Percentiles rank a stretch among this genome's conserved stretches.
Conservation (phyloP, 305 asterid species). For the Fraxinus platypoda region DNA sequence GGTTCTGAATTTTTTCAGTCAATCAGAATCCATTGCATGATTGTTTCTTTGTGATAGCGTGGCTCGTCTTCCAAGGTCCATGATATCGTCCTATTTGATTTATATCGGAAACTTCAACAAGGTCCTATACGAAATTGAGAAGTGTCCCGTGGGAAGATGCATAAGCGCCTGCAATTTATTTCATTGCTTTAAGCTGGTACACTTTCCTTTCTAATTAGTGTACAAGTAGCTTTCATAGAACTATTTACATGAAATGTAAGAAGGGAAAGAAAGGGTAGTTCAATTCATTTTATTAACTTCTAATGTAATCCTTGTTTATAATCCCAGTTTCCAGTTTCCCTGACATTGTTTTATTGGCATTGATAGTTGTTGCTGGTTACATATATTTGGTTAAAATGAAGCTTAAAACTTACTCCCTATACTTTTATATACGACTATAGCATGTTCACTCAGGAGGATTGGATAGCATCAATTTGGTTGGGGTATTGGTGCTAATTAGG, state of each 20-base stretch:
- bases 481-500: neutral
- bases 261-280: neutral
- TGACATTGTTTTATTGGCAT: neutral
- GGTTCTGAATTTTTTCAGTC: neutral
- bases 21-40: neutral
- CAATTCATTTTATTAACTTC: slow-evolving; percentile 16
- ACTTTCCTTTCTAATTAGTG: slow-evolving; percentile 14
- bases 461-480: neutral
- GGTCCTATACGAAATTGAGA: neutral
- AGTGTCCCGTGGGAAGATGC: neutral
- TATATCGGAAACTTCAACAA: neutral
- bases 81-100: neutral
- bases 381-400: neutral
- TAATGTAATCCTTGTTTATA: slow-evolving; percentile 17
- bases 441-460: neutral
- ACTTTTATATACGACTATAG: neutral
- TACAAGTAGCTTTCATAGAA: slow-evolving; percentile 13
- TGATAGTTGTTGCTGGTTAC: neutral
- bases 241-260: slow-evolving; percentile 3
- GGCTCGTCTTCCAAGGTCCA: neutral
- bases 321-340: slow-evolving; percentile 1
- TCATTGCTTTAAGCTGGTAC: slow-evolving; percentile 18
- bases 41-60: neutral
- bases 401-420: neutral
- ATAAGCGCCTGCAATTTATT: neutral